Conservation (phyloP, 768 basidiomycete species). For the Suillus hirtellus region DNA sequence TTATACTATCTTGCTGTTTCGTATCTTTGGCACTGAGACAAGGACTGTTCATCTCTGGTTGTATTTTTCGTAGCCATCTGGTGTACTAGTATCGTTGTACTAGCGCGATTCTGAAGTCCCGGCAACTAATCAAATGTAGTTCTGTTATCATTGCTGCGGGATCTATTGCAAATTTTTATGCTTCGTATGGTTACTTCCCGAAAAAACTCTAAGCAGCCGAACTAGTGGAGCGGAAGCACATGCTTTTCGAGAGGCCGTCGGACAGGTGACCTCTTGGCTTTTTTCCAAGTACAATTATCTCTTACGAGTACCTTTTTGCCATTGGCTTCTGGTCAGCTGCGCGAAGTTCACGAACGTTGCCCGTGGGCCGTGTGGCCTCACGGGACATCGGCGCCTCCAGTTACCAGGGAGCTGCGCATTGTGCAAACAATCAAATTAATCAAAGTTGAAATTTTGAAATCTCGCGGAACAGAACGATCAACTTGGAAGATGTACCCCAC, state of each 20-base stretch:
- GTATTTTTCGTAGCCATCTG: not conserved
- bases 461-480: not conserved
- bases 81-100: not conserved
- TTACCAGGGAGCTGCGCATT: not conserved
- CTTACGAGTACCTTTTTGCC: not conserved
- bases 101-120: too few relatives aligned
- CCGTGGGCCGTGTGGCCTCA: not conserved
- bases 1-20: slow-evolving; percentile 10
- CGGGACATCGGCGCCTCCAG: not conserved
- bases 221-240: not conserved
- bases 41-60: not conserved
- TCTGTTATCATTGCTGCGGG: not conserved
- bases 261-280: not conserved
- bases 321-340: not conserved
- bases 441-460: not conserved
- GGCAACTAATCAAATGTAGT: not conserved
- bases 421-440: not conserved
- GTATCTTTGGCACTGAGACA: not conserved
- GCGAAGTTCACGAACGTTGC: too few relatives aligned
- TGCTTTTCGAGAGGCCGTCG: not conserved
- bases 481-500: not conserved
- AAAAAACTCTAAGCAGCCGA: not conserved
- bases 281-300: not conserved
- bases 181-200: not conserved
- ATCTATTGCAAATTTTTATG: not conserved